These are phyloP conservation scores for Phytophthora sp. DNA, from an alignment of 352 stramenopile genomes.

Conservation along the genomic window DNA sequence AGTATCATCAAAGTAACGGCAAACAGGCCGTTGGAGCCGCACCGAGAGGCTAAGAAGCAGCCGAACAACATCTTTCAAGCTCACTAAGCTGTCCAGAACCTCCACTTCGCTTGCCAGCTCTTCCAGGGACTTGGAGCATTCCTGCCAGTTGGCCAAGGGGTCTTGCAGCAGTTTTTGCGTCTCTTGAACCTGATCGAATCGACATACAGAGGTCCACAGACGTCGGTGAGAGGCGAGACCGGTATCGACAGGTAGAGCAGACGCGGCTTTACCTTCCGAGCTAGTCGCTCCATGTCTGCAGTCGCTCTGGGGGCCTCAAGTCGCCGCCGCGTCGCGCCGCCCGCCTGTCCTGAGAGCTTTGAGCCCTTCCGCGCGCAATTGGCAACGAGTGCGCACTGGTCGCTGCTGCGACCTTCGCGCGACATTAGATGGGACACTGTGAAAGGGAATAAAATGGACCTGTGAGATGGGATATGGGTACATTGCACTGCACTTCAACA, in stretches of 20 bases:
- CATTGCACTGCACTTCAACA: slow-evolving; percentile 11
- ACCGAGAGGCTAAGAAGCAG: slow-evolving; percentile 61
- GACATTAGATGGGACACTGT: neutral
- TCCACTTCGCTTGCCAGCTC: slow-evolving; percentile 60
- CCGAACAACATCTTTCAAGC: slow-evolving; percentile 35
- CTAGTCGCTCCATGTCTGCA: slow-evolving; percentile 32
- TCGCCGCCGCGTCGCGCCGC: slow-evolving; percentile 9
- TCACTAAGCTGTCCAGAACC: slow-evolving; percentile 24
- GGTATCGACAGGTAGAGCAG: slow-evolving; percentile 14
- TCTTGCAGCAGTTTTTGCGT: slow-evolving; percentile 39
- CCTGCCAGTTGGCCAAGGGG: slow-evolving; percentile 47
- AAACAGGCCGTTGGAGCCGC: neutral
- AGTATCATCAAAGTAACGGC: slow-evolving; percentile 5
- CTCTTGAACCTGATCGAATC: slow-evolving; percentile 42
- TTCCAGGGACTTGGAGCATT: slow-evolving; percentile 41
- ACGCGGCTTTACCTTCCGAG: slow-evolving; percentile 16
- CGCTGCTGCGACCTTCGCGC: slow-evolving; percentile 11
- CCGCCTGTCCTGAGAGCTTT: slow-evolving; percentile 11
- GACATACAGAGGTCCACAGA: slow-evolving; percentile 18
- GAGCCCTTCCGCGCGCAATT: slow-evolving; percentile 17
- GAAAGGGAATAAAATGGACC: slow-evolving; percentile 12
- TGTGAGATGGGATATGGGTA: slow-evolving; percentile 13
- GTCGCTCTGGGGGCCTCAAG: neutral
- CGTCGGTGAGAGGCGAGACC: slow-evolving; percentile 4
- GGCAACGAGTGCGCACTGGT: no score